Evolutionary conservation across 805 yeast genomes (phyloP), one percentile per base, ranked within the genome.

Genomic region (Komagataella kurtzmanii): DNA sequence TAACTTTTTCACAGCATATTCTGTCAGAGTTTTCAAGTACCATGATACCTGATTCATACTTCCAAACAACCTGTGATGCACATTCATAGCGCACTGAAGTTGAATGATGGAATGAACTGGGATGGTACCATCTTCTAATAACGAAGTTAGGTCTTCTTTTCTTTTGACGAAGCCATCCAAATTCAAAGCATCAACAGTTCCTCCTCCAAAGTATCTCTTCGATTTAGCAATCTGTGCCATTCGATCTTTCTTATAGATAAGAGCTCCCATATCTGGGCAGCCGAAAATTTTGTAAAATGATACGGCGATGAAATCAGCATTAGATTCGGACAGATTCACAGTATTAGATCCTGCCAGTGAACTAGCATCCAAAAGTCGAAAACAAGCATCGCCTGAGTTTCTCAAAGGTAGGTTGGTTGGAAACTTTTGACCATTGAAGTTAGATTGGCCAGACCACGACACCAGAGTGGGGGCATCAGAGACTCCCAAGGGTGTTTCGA

Each of bases 201-300:
- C 77, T 2, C 77, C 77, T 6, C 77, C 77, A 56, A 72, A 73
- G 52, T 69, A 73, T 36, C 52, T 54, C 24, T 66, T 61, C 2
- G 53, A 47, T 6, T 49, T 17, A 46, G 70, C 61, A 3, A 68
- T 56, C 1, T 49, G 40, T 1, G 14, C 23, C 0, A 58, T 66
- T 0, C 51, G 24, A 3, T 54, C 55, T 44, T 62, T 68, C 48
- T 61, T 62, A 45, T 69, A 64, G 2, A 73, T 55, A 30, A 73
- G 58, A 1, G 68, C 75, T 4, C 77, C 77, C 6, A 73, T 52
- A 53, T 73, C 76, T 1, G 77, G 77, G 17, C 60, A 58, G 1
- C 77, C 77, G 58, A 71, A 73, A 44, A 73, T 70, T 52, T 73
- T 73, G 60, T 73, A 72, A 51, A 73, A 69, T 1, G 77, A 73